Base-by-base conservation (phyloP, 257 asterid species). In the Primulina huaijiensis region DNA sequence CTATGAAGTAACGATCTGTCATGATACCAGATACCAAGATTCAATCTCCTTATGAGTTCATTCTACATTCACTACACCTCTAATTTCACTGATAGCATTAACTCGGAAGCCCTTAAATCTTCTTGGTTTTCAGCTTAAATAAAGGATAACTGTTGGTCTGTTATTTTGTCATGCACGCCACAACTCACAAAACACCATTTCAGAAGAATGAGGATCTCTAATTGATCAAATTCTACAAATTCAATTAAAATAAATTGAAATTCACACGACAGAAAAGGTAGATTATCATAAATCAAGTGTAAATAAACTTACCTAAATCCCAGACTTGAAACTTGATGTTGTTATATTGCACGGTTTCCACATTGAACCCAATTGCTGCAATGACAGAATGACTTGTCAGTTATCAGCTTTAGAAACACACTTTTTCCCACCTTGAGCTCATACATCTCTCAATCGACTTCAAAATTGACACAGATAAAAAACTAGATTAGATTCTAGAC, bases 351-450 rank as follows among this genome's bases (percentile, higher is more conserved):
- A 92, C 89, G 0, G 96, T 92, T 72, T 92, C 98, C 79, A 92
- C 98, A 78, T 92, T 88, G 81, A 90, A 92, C 73, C 97, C 98
- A 78, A 92, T 92, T 7, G 97, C 97, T 88, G 90, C 80, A 80
- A 60, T 64, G 20, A 73, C 17, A 23, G 17, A 29, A 60, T 5
- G 21, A 19, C 43, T 25, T 7, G 69, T 78, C 31, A 81, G 76
- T 31, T 38, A 68, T 64, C 27, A 30, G 40, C 60, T 14, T 14
- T 40, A 57, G 20, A 52, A n/a, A 59, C 6, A 38, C 27, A 20
- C 27, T 56, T 37, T 11, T 37, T 50, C 60, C 37, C 29, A 23
- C 4, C 60, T 2, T 38, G 33, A 50, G 8, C 5, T 55, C 20
- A 17, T 33, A 66, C 71, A 74, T 33, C 31, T 40, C 55, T 43